Conservation (phyloP, 495 filamentous ascomycete genomes). For the Paragyromitra xinjiangensis region DNA sequence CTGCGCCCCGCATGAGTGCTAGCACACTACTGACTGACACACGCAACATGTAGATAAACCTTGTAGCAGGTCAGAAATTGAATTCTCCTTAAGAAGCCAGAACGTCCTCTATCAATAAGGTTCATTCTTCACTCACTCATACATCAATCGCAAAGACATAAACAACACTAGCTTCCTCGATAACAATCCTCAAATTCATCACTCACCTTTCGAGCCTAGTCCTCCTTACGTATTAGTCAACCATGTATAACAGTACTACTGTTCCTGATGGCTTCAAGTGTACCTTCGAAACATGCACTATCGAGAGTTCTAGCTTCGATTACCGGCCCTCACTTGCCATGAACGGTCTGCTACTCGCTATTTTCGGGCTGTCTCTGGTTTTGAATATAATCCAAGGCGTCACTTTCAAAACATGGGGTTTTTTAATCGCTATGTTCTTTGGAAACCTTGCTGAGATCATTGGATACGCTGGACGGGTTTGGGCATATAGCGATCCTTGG, state of each 20-base stretch:
- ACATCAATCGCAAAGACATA: not conserved
- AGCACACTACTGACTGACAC: not conserved
- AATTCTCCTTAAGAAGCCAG: conserved; percentile 5
- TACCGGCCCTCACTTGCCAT: conserved; percentile 60
- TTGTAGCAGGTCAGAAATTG: not conserved
- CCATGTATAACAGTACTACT: not conserved
- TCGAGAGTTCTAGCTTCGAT: conserved; percentile 48
- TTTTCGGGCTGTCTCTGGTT: conserved; percentile 59
- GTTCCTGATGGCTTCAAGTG: conserved; percentile 16
- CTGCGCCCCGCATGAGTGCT: conserved; percentile 4
- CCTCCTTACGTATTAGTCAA: not conserved
- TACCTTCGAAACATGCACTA: conserved; percentile 49
- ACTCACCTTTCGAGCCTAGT: not conserved
- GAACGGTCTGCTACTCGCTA: conserved; percentile 59
- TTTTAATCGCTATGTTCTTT: conserved; percentile 58
- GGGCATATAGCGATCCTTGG: conserved; percentile 59
- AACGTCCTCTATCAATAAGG: not conserved
- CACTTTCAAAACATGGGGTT: conserved; percentile 61
- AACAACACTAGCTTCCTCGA: not conserved
- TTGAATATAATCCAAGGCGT: conserved; percentile 59
- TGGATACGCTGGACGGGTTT: conserved; percentile 61
- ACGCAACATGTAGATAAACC: conserved; percentile 11
- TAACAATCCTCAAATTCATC: not conserved
- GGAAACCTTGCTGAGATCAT: conserved; percentile 60
- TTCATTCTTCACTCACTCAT: not conserved